Evolutionary conservation across 1,139 yeast species (phyloP), one percentile per base, ranked within the genome.

Genomic region (Debaryomyces sp.): DNA sequence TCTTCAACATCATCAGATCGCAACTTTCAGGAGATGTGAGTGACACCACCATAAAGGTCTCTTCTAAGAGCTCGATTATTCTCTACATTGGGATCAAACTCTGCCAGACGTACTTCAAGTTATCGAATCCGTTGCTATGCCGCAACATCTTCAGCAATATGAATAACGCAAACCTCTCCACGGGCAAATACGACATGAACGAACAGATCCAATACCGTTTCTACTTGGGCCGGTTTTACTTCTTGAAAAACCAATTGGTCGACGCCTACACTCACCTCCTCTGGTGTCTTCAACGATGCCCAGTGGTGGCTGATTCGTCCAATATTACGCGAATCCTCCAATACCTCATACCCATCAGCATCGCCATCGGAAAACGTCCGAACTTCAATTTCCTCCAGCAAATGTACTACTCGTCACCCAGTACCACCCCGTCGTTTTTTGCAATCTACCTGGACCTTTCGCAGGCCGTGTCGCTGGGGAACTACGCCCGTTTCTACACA

Each of bases 101-200:
- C 39, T 87, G 94, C 62, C 73, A 78, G 52, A 70, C 83, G 1
- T 89, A 89, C 62, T 85, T 85, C 63, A 71, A 69, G 46, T 75
- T 87, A 35, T 80, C 75, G 41, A 85, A 83, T 44, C 90, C 92
- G 3, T 70, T 84, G 47, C 71, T 87, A 10, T 87, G 95, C 62
- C 82, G 87, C 29, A 87, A 87, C 59, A 87, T 89, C 41, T 87
- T 87, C 63, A 80, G 89, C 37, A 88, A 87, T 61, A 81, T 88
- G 71, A 85, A 82, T 55, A 83, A 84, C 27, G 80, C 89, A 18
- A 70, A 75, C 32, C 67, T 85, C 42, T 64, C 62, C 37, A 75
- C 84, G 54, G 58, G 68, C 1, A 58, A 62, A 10, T 84, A 80
- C 50, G 71, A 81, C 4, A 65, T 68, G 40, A 66, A 81, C 1